A percentile compares a stretch with the other conserved stretches of the same genome.
These are phyloP conservation scores for Pilasporangium apinafurcum DNA, from an alignment of 352 stramenopile species.

Conservation along the genomic window DNA sequence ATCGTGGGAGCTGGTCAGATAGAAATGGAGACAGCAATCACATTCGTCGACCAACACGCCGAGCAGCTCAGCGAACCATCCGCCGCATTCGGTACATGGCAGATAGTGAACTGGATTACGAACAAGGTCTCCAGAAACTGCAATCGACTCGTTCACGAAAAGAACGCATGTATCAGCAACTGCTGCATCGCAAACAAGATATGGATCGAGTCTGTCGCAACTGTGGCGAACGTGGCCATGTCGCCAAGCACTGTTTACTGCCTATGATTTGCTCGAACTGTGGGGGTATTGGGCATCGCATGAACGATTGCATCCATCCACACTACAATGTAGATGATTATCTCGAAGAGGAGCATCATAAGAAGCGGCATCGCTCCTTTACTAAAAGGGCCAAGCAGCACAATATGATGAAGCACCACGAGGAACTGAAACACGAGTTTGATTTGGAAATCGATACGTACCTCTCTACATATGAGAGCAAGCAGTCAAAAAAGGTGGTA, in stretches of 20 bases:
- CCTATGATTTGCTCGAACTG: constrained; percentile 77
- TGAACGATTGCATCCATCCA: constrained; percentile 36
- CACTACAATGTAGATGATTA: constrained; percentile 24
- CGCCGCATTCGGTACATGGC: constrained; percentile 12
- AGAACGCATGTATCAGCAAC: constrained; percentile 58
- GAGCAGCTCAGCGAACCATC: constrained; percentile 8
- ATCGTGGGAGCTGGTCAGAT: too few relatives aligned
- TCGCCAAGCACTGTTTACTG: constrained; percentile 60
- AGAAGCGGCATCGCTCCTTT: neutral
- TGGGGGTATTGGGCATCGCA: constrained; percentile 56
- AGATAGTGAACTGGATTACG: constrained; percentile 60
- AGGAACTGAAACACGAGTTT: constrained; percentile 47
- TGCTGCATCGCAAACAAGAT: constrained; percentile 49
- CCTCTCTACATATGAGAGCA: constrained; percentile 13
- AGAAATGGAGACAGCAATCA: too few relatives aligned
- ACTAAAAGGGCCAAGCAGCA: constrained; percentile 17
- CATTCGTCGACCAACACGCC: neutral
- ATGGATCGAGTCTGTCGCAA: constrained; percentile 63
- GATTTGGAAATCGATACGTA: constrained; percentile 64
- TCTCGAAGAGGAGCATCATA: constrained; percentile 3
- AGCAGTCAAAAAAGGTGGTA: constrained; percentile 6
- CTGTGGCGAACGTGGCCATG: constrained; percentile 68
- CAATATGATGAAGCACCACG: constrained; percentile 33
- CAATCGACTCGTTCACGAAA: constrained; percentile 24
- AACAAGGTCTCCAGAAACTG: constrained; percentile 55